Evolutionary conservation across 2,329 filamentous ascomycete species (phyloP).

Genomic region (Apiospora malaysiana): DNA sequence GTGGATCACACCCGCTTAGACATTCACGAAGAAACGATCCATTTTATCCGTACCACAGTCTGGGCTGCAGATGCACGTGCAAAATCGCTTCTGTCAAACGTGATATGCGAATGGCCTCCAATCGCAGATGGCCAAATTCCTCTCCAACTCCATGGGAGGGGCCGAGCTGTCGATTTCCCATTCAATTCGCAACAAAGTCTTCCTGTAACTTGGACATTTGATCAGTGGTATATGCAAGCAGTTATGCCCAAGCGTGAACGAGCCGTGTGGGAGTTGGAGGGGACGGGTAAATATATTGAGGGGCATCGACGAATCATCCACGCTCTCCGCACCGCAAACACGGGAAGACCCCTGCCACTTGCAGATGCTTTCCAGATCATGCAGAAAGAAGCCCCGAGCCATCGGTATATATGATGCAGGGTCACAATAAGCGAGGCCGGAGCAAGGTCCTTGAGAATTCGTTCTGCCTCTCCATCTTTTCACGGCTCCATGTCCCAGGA

Average conservation of each 20-base stretch:
- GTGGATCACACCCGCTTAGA: not conserved
- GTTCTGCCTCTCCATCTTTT: not conserved
- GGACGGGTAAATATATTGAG: constrained; percentile 4
- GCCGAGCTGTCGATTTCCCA: not conserved
- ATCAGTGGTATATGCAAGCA: not conserved
- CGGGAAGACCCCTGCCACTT: not conserved
- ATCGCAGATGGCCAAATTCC: not conserved
- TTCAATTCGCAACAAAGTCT: not conserved
- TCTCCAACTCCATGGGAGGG: not conserved
- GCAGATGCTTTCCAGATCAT: not conserved
- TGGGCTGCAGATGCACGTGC: not conserved
- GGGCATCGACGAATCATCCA: not conserved
- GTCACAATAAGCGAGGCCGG: not conserved
- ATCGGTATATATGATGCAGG: not conserved
- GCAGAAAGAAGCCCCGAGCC: not conserved
- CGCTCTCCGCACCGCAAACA: not conserved
- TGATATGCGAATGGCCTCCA: not conserved
- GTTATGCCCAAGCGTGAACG: not conserved
- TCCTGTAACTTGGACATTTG: not conserved
- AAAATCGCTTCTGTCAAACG: not conserved
- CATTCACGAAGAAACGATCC: not conserved
- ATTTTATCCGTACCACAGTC: not conserved
- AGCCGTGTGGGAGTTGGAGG: not conserved
- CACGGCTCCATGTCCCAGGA: not conserved
- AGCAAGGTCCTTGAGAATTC: not conserved